Evolutionary conservation across 257 asterid species (phyloP).

Genomic region (Vinca minor): DNA sequence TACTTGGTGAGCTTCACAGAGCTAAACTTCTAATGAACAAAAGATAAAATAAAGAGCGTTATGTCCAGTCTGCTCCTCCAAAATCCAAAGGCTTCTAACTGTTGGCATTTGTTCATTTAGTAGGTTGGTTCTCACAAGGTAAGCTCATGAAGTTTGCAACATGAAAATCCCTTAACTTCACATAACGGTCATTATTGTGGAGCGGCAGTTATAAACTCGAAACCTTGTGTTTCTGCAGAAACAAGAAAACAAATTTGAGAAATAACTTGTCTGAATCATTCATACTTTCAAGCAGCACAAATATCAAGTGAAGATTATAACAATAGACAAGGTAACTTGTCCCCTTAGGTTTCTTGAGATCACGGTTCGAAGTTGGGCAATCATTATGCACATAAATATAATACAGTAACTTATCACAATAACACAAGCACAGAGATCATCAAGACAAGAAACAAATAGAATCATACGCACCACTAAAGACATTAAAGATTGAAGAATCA

Average conservation of each 20-base stretch:
- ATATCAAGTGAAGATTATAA: background rate
- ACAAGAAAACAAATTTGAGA: background rate
- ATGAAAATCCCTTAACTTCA: background rate
- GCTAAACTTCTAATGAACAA: background rate
- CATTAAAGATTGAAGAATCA: background rate
- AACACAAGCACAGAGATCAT: background rate
- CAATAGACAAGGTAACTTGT: background rate
- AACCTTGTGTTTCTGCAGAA: background rate
- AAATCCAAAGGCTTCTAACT: background rate
- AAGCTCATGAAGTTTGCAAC: background rate
- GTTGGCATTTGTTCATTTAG: background rate
- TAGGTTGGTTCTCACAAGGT: background rate
- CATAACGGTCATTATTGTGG: background rate
- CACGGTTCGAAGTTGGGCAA: background rate
- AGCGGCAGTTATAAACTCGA: background rate
- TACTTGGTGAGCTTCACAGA: background rate
- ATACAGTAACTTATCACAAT: background rate
- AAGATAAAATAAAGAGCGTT: background rate
- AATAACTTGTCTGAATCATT: background rate
- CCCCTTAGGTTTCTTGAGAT: background rate
- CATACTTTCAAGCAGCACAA: background rate
- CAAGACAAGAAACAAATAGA: background rate
- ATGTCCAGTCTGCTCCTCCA: background rate
- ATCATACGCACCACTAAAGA: background rate
- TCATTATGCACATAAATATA: background rate